Base-by-base conservation (phyloP, 768 basidiomycete species). In the Floccularia luteovirens region DNA sequence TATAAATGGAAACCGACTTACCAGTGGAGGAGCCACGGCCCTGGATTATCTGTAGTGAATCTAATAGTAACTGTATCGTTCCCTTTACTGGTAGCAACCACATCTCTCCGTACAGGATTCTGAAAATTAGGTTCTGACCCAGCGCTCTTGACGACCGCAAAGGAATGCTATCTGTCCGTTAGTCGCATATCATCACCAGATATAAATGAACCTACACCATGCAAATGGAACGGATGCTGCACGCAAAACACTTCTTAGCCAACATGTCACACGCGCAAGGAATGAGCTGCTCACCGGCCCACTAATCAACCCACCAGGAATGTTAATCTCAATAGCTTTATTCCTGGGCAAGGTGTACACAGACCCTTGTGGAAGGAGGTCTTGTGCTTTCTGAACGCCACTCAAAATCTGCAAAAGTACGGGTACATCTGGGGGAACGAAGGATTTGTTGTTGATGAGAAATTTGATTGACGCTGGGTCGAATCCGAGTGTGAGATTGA, bases 331-430 rank as follows among this genome's bases (percentile, higher is more conserved):
- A 42, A 72, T 52, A 6, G 58, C 52, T 34, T 61, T 50, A 43
- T 70, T 62, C 13, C 45, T 42, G 0, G 61, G 61, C 1, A 72
- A 52, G n/a, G 49, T 43, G 41, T 59, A 60, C 6, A 67, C 50
- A n/a, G 55, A 48, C 5, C 61, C 62, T 7, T 50, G 31, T 1
- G 58, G 50, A 3, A 60, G 48, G 12, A 61, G 48, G 20, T 58
- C 47, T 16, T 47, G 45, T 7, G 68, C 64, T 20, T 50, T 44
- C 32, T 52, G 56, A 12, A 58, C 57, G 22, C 71, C 71, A 33
- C 62, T 66, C 19, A 72, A 41, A 12, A 72, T 66, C 41, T 72
- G 70, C 21, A 72, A 57, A 2, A 72, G 52, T 2, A 68, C 67
- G 0, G 71, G 70, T 2, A 66, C 59, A 2, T 55, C 50, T 0